Evolutionary conservation across 192 early-diverging fungal genomes (phyloP).

Genomic region (Mortierella claussenii): DNA sequence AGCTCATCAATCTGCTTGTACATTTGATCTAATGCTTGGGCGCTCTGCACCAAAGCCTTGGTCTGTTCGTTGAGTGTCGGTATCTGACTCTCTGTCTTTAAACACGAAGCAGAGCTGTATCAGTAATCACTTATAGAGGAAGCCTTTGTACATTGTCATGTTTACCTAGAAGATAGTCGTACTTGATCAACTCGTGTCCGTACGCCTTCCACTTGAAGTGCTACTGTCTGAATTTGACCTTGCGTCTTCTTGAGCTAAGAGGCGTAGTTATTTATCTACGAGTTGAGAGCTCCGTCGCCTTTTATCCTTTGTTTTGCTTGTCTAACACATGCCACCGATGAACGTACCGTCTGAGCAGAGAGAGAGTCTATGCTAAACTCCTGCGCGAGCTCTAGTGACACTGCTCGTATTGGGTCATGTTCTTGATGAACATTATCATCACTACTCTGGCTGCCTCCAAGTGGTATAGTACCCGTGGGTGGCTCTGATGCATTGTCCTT

Average conservation of each 20-base stretch:
- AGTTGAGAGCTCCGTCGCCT: too few species aligned
- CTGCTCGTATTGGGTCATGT: conserved; percentile 2
- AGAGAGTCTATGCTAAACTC: conserved; percentile 43
- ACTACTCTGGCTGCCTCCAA: not conserved
- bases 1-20: conserved; percentile 28
- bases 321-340: too few species aligned
- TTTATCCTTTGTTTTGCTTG: too few species aligned
- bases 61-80: conserved; percentile 26
- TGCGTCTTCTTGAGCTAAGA: conserved; percentile 23
- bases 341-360: conserved; percentile 21
- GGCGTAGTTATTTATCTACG: too few species aligned
- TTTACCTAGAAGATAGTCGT: not conserved
- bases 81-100: conserved; percentile 24
- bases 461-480: not conserved
- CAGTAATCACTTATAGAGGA: too few species aligned
- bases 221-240: conserved; percentile 46
- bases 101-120: not conserved
- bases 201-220: conserved; percentile 43
- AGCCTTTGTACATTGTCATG: too few species aligned
- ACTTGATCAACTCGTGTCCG: conserved; percentile 31
- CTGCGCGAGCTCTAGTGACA: conserved; percentile 22
- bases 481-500: not conserved
- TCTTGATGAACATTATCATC: too few species aligned
- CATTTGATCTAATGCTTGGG: conserved; percentile 33
- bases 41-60: conserved; percentile 14